Conservation (phyloP, 176 grass and related monocot species). For the Paspalum vaginatum region DNA sequence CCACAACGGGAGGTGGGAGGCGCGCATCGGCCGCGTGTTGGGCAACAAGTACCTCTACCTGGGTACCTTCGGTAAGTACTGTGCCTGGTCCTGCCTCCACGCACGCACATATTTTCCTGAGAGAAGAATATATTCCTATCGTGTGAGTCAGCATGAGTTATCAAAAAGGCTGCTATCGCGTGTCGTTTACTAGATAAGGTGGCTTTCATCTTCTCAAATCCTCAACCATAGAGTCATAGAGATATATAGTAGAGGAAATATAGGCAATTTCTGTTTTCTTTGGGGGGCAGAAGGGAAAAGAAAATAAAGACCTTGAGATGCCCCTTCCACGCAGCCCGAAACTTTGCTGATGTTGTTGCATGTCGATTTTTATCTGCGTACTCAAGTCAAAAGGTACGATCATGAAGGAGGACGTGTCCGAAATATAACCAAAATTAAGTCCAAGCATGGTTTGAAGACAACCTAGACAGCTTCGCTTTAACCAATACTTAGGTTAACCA, state of each 20-base stretch:
- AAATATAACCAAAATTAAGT: background rate
- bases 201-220: background rate
- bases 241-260: background rate
- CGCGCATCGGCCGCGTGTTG: constrained; percentile 62
- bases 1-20: constrained; percentile 69
- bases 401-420: background rate
- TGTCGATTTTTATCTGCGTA: background rate
- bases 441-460: background rate
- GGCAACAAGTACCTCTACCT: constrained; percentile 79
- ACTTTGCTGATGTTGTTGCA: constrained; percentile 4
- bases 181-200: constrained; percentile 22
- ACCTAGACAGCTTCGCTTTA: too few species aligned
- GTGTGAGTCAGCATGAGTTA: constrained; percentile 11
- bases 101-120: background rate
- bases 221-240: background rate
- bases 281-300: background rate
- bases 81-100: too few species aligned
- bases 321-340: constrained; percentile 9
- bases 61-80: constrained; percentile 52
- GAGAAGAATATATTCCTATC: constrained; percentile 34
- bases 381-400: background rate
- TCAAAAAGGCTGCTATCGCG: background rate
- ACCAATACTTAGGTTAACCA: too few species aligned
- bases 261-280: background rate
- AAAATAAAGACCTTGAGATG: background rate